Conservation (phyloP, 805 yeast species). For the Zygosaccharomyces pseudorouxii region DNA sequence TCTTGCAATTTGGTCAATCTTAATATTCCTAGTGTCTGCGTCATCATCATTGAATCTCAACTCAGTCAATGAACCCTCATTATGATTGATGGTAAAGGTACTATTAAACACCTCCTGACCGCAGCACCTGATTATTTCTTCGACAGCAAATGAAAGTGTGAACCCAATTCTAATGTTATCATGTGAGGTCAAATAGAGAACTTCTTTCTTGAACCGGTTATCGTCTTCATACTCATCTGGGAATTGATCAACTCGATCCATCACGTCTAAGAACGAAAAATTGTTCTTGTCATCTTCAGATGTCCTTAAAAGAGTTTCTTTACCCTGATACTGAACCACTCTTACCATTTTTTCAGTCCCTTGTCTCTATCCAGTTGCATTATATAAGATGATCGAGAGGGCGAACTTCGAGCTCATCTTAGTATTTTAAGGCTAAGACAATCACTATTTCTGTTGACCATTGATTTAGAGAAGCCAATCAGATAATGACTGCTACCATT, state of each 20-base stretch:
- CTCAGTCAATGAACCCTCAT: slow-evolving; percentile 25
- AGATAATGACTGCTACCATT: slow-evolving; percentile 11
- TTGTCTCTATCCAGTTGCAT: not conserved
- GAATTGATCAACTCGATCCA: slow-evolving; percentile 29
- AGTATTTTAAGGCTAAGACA: too few species aligned
- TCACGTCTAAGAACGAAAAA: slow-evolving; percentile 26
- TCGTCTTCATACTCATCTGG: slow-evolving; percentile 22
- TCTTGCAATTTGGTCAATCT: slow-evolving; percentile 45
- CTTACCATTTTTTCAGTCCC: slow-evolving; percentile 18
- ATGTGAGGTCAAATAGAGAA: slow-evolving; percentile 38
- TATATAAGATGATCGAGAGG: not conserved
- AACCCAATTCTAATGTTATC: slow-evolving; percentile 38
- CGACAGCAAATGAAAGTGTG: slow-evolving; percentile 35
- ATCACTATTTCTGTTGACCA: too few species aligned
- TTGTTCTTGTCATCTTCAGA: slow-evolving; percentile 17
- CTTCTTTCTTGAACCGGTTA: slow-evolving; percentile 22
- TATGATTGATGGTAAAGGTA: slow-evolving; percentile 32
- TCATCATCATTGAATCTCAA: slow-evolving; percentile 26
- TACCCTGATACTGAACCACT: slow-evolving; percentile 14
- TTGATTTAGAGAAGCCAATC: too few species aligned
- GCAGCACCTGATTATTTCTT: slow-evolving; percentile 27
- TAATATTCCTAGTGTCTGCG: slow-evolving; percentile 30
- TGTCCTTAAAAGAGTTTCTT: slow-evolving; percentile 26
- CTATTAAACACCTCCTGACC: slow-evolving; percentile 12
- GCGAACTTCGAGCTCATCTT: not conserved